Percentiles rank a stretch among this genome's conserved stretches.
phyloP scores from a whole-genome alignment of 306 rosid genomes.

The Cucurbita maxima region DNA sequence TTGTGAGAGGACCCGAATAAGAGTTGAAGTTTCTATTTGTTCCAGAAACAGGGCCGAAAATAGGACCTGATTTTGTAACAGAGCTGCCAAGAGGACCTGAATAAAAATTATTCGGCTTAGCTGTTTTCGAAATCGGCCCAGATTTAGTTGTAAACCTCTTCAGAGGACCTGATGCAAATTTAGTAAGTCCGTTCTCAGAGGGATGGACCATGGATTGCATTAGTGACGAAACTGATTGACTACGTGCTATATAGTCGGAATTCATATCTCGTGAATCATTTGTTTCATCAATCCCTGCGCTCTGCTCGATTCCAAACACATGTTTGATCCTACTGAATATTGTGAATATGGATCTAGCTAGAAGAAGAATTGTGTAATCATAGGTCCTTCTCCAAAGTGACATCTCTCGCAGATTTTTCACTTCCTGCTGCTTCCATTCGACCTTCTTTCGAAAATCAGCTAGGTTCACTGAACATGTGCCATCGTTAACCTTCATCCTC shows the following conservation, averaged over 20 bases:
- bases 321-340: conserved; percentile 56
- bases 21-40: conserved; percentile 27
- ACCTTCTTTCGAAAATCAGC: conserved; percentile 70
- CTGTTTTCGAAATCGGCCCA: conserved; percentile 20
- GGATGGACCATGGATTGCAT: conserved; percentile 49
- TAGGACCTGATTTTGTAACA: conserved; percentile 41
- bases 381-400: conserved; percentile 83
- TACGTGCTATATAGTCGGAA: conserved; percentile 38
- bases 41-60: conserved; percentile 42
- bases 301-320: conserved; percentile 55
- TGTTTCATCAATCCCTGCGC: conserved; percentile 20
- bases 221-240: conserved; percentile 59
- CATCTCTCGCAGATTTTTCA: conserved; percentile 48
- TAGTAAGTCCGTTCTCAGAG: conserved; percentile 30
- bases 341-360: conserved; percentile 72
- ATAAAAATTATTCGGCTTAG: conserved; percentile 30
- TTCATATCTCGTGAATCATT: conserved; percentile 20
- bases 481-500: conserved; percentile 59
- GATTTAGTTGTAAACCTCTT: conserved; percentile 32
- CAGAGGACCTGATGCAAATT: conserved; percentile 88
- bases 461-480: conserved; percentile 30
- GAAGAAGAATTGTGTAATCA: conserved; percentile 49
- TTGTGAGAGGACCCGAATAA: conserved; percentile 71
- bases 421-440: conserved; percentile 62
- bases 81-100: conserved; percentile 69